phyloP scores from a whole-genome alignment of 1,139 yeast genomes.

The Taphrina pruni region DNA sequence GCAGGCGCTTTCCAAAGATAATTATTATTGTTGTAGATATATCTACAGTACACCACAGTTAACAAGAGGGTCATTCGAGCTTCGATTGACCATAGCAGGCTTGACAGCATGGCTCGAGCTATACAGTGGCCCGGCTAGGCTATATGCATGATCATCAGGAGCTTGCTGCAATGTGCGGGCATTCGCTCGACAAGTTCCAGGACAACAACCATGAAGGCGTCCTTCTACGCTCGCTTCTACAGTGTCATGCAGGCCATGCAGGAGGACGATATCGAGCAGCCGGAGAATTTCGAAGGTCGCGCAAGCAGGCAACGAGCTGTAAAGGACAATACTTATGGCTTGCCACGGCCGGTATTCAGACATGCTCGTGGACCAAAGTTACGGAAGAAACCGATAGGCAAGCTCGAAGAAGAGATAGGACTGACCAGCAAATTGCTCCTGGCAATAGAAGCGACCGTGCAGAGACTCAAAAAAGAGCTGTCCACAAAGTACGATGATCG shows the following conservation, averaged over 20 bases:
- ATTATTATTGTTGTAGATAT: constrained; percentile 8
- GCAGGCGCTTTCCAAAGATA: not conserved
- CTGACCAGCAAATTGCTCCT: not conserved
- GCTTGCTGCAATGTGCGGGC: constrained; percentile 16
- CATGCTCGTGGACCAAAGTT: constrained; percentile 7
- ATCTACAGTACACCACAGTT: not conserved
- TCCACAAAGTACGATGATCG: not conserved
- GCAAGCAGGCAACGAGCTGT: not conserved
- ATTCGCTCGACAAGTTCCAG: not conserved
- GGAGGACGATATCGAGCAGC: constrained; percentile 10
- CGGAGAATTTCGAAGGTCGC: too few species aligned
- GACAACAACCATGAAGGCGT: not conserved
- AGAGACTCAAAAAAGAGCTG: not conserved
- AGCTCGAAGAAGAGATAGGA: constrained; percentile 16
- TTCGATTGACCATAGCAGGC: too few species aligned
- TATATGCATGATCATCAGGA: constrained; percentile 25
- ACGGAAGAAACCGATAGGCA: not conserved
- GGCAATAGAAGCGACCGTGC: constrained; percentile 1
- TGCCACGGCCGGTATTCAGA: not conserved
- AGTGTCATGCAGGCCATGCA: constrained; percentile 37
- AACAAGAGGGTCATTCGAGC: too few species aligned
- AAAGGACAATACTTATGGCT: not conserved
- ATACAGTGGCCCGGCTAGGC: constrained; percentile 2
- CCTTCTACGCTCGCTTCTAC: constrained; percentile 35
- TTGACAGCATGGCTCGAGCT: not conserved